phyloP scores from a whole-genome alignment of 2,329 filamentous ascomycete species.

The Fusarium nematophilum region DNA sequence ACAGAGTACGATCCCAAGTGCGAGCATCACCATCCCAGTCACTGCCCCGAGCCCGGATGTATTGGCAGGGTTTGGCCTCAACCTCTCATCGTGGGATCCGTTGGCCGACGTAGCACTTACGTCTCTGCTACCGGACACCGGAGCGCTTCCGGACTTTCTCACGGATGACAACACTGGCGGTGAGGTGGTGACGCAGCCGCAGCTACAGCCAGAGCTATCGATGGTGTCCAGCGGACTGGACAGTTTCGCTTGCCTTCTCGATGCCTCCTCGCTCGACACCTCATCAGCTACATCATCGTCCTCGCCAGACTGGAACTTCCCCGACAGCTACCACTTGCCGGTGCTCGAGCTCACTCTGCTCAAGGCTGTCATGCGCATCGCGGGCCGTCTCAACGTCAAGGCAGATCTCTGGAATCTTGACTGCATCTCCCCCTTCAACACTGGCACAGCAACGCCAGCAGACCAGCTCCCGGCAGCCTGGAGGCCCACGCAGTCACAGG shows the following conservation, averaged over 20 bases:
- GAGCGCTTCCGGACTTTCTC: slow-evolving; percentile 17
- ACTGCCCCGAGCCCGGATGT: slow-evolving; percentile 22
- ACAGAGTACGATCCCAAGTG: background rate
- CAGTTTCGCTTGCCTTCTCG: slow-evolving; percentile 32
- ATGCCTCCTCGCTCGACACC: slow-evolving; percentile 35
- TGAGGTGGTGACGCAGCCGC: slow-evolving; percentile 4
- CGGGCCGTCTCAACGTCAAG: slow-evolving; percentile 56
- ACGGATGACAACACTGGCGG: slow-evolving; percentile 9
- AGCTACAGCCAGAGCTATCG: slow-evolving; percentile 2
- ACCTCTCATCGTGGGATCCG: slow-evolving; percentile 39
- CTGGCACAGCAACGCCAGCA: slow-evolving; percentile 43
- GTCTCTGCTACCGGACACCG: slow-evolving; percentile 29
- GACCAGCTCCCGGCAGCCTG: slow-evolving; percentile 58
- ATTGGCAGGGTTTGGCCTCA: slow-evolving; percentile 37
- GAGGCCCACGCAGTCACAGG: slow-evolving; percentile 63
- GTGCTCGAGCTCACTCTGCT: slow-evolving; percentile 62
- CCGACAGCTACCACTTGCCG: slow-evolving; percentile 62
- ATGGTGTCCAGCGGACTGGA: background rate
- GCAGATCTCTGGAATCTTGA: slow-evolving; percentile 59
- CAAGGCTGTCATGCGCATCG: slow-evolving; percentile 59
- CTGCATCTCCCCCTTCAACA: slow-evolving; percentile 59
- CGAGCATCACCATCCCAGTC: slow-evolving; percentile 6
- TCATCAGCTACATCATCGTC: slow-evolving; percentile 31
- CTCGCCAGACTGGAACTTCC: slow-evolving; percentile 43
- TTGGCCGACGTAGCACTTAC: slow-evolving; percentile 30